Evolutionary conservation across 2,329 filamentous ascomycete genomes (phyloP).

Genomic region (Fusarium coicis): DNA sequence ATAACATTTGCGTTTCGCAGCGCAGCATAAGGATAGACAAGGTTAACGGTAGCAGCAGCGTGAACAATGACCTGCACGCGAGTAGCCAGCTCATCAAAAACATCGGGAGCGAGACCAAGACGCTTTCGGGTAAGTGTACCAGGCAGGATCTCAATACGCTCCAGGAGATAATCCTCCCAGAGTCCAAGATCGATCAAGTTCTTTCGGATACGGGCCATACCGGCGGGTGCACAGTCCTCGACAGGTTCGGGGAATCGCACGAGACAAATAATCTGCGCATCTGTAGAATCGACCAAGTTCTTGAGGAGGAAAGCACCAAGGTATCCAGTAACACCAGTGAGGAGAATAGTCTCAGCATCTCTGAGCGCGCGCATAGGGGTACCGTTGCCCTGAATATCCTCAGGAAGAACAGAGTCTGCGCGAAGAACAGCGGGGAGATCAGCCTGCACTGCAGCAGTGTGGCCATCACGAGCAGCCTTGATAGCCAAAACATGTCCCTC

Average conservation of each 20-base stretch:
- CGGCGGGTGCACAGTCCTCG: conserved; percentile 71
- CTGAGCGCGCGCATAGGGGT: conserved; percentile 67
- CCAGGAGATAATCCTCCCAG: conserved; percentile 81
- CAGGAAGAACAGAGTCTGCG: conserved; percentile 73
- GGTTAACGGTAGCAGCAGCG: conserved; percentile 80
- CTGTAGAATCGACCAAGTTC: conserved; percentile 73
- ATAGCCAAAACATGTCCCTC: conserved; percentile 78
- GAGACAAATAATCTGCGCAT: conserved; percentile 76
- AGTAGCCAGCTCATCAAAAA: conserved; percentile 71
- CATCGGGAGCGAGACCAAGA: conserved; percentile 73
- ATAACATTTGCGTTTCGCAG: conserved; percentile 79
- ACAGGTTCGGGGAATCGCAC: conserved; percentile 77
- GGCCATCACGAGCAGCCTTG: conserved; percentile 75
- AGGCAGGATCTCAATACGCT: conserved; percentile 79
- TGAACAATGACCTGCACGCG: conserved; percentile 80
- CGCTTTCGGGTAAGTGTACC: conserved; percentile 77
- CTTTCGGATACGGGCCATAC: conserved; percentile 77
- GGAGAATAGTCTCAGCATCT: conserved; percentile 74
- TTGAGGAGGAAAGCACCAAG: conserved; percentile 79
- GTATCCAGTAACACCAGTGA: conserved; percentile 82
- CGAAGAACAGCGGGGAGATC: conserved; percentile 77
- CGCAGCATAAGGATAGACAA: conserved; percentile 84
- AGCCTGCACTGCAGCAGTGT: conserved; percentile 79
- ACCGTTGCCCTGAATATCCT: conserved; percentile 71
- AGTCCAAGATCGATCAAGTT: conserved; percentile 82